phyloP scores from a whole-genome alignment of 2,329 filamentous ascomycete genomes.

The Phaeosphaeria sp. region DNA sequence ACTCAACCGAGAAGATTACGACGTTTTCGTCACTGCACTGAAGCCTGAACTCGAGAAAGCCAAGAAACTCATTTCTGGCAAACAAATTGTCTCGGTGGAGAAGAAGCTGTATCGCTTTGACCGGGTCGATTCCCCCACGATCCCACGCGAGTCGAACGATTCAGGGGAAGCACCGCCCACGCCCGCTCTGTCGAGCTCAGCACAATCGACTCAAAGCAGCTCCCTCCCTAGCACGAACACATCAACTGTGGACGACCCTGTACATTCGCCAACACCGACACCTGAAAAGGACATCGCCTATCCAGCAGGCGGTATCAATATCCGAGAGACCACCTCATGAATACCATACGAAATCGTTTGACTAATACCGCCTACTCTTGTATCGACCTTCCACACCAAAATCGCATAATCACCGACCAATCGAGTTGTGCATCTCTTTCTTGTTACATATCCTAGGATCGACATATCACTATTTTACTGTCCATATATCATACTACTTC shows the following conservation, averaged over 20 bases:
- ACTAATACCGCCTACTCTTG: slow-evolving; percentile 1
- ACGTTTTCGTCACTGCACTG: slow-evolving; percentile 49
- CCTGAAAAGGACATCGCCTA: slow-evolving; percentile 20
- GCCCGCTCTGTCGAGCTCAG: slow-evolving; percentile 72
- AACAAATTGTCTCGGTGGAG: slow-evolving; percentile 55
- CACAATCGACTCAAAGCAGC: slow-evolving; percentile 72
- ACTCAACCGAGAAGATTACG: slow-evolving; percentile 49
- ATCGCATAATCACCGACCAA: slow-evolving; percentile 2
- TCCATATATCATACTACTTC: slow-evolving; percentile 34
- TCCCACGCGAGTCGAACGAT: slow-evolving; percentile 27
- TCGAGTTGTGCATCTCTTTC: slow-evolving; percentile 3
- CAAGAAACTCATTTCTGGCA: slow-evolving; percentile 49
- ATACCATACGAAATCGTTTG: not conserved
- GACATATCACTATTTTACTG: slow-evolving; percentile 28
- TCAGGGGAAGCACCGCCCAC: slow-evolving; percentile 53
- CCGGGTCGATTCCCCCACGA: slow-evolving; percentile 36
- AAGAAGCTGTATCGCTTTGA: slow-evolving; percentile 57
- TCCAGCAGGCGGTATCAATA: slow-evolving; percentile 21
- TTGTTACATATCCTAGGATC: slow-evolving; percentile 10
- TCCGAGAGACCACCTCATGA: slow-evolving; percentile 20
- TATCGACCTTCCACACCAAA: slow-evolving; percentile 3
- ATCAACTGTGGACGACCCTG: slow-evolving; percentile 59
- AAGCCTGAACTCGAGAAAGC: slow-evolving; percentile 55
- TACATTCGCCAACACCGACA: slow-evolving; percentile 28
- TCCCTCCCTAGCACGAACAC: slow-evolving; percentile 69